Evolutionary conservation across 1,284 basidiomycete species (phyloP), one percentile per base, ranked within the genome.

Genomic region (Cryptococcus wingfieldii): DNA sequence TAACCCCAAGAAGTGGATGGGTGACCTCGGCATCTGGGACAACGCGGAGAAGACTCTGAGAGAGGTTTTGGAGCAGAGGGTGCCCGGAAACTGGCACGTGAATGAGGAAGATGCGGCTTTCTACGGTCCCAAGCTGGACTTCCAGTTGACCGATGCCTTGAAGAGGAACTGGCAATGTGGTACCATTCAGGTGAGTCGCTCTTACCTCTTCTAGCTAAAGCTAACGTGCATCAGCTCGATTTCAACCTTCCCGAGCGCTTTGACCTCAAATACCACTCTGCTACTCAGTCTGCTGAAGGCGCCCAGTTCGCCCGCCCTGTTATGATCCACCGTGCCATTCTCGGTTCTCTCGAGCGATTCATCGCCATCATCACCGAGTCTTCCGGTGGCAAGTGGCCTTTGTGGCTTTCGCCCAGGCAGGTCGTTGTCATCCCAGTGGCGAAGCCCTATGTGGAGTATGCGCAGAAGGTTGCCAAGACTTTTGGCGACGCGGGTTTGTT

Each of bases 181-280:
- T 46, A 98, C 96, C 4, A 98, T 98, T 76, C 76, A 77, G 63
- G 71, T 71, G 37, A 50, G 70, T 18, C 5, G 3, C 18, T 2
- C 18, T 4, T 14, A n/a, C 14, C 12, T 38, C 38, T 16, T 7
- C 4, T 27, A 49, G 6, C 10, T 23, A 13, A 19, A 13, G 4
- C 34, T 28, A 5, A 46, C 18, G 3, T 39, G 13, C 38, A 13
- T 23, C 90, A 98, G 78, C 89, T 99, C 63, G 96, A 98, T 80
- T 99, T 98, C 85, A 92, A 98, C 78, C 84, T 99, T 9, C 96
- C 96, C n/a, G 88, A 97, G 72, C 87, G 92, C 50, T 98, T 99
- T 82, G 88, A 96, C 77, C 83, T 99, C 62, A 88, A 88, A 71
- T 98, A 93, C 80, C 88, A 92, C 43, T 85, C 86, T 42, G 63